Conservation (phyloP, 2,329 filamentous ascomycete species). For the Sphaerulina musiva region DNA sequence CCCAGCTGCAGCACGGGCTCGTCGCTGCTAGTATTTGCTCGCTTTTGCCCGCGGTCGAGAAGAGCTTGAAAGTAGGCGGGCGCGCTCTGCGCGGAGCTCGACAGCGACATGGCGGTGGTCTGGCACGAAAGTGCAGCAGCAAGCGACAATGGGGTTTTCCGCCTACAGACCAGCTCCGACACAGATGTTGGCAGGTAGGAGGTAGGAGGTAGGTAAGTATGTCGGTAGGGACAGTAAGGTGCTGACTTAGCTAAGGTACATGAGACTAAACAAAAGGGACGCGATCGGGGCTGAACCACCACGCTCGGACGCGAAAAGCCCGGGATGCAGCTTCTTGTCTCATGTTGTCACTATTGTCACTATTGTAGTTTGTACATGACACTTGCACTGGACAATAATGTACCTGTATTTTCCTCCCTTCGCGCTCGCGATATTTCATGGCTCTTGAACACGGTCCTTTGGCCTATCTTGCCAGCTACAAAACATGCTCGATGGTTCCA, state of each 20-base stretch:
- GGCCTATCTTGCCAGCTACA: no score
- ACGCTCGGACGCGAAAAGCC: neutral
- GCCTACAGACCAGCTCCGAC: no score
- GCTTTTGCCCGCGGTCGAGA: conserved; percentile 58
- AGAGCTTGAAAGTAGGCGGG: conserved; percentile 60
- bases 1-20: conserved; percentile 86
- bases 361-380: no score
- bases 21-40: conserved; percentile 57
- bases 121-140: neutral
- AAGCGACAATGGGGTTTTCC: neutral
- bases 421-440: no score
- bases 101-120: conserved; percentile 12
- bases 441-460: no score
- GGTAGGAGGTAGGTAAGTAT: no score
- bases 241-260: no score
- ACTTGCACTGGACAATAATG: no score
- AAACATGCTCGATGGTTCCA: no score
- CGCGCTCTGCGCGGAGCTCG: conserved; percentile 14
- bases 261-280: neutral
- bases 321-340: neutral
- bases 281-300: neutral
- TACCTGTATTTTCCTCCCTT: no score
- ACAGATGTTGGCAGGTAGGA: no score
- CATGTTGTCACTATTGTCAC: neutral
- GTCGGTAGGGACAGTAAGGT: no score